phyloP scores from a whole-genome alignment of 306 rosid genomes.

The Vachellia collinsii region DNA sequence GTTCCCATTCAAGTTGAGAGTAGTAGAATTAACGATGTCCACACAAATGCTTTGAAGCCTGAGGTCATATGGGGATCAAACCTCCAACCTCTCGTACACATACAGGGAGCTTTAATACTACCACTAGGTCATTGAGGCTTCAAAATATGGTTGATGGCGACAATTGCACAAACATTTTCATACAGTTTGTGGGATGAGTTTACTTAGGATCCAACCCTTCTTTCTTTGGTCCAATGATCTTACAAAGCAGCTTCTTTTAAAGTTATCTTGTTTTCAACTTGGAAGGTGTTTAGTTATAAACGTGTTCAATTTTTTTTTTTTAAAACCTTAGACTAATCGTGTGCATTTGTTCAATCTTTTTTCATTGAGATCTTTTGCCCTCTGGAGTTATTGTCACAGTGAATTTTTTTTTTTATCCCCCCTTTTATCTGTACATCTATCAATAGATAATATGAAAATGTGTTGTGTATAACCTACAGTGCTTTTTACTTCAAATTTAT shows the following conservation, averaged over 20 bases:
- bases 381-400: neutral
- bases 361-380: neutral
- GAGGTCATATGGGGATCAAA: no score
- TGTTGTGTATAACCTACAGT: neutral
- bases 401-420: no score
- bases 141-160: neutral
- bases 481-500: neutral
- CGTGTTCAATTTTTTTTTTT: neutral
- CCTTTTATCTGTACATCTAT: no score
- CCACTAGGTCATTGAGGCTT: no score
- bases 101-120: no score
- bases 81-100: no score
- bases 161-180: neutral
- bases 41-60: neutral
- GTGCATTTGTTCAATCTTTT: neutral
- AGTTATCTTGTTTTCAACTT: neutral
- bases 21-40: neutral
- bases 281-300: neutral
- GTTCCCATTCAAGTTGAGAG: slow-evolving; percentile 17
- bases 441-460: no score
- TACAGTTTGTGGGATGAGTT: neutral
- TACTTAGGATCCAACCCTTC: neutral
- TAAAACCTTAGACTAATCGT: neutral
- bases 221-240: neutral
- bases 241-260: neutral